Base-by-base conservation (phyloP, 352 stramenopile genomes). In the Phytophthora macrochlamydospora region DNA sequence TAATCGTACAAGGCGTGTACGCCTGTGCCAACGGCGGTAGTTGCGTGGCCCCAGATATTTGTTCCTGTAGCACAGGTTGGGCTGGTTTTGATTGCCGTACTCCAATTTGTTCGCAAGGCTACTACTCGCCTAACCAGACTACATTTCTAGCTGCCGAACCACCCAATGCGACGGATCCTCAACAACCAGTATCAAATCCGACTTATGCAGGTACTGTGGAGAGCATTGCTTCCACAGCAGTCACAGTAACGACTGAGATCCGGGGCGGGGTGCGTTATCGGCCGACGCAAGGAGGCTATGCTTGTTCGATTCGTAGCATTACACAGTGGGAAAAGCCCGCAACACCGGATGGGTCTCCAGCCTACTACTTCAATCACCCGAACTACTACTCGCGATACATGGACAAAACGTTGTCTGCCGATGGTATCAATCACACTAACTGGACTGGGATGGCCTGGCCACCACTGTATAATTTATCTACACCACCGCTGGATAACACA, bases 331-430 rank as follows among this genome's bases (percentile, higher is more conserved):
- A 99, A 63, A 98, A 98, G 62, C 84, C 84, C 3, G 49, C 42
- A 37, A 84, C 71, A 4, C 65, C 73, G 11, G 73, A 81, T 44
- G 82, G 73, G 4, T 93, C 83, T 7, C 50, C 90, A 0, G 75
- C 79, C n/a, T 90, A 76, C 45, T 87, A 98, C 54, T 94, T 95
- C 33, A 73, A 98, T 53, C 93, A 98, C 65, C 93, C 97, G 3
- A 99, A 99, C 76, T 99, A 98, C 58, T 98, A 96, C 57, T 98
- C 93, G 12, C 85, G 79, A 12, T 98, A 98, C 72, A 99, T 99
- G 97, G 88, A 99, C 78, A 79, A 71, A 56, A 78, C 73, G 32
- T 54, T 85, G 49, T 92, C 92, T 49, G 72, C 65, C 28, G 92
- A 98, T 71, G 87, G 84, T 29, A 67, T 83, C 18, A 85, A 83